These are phyloP conservation scores for Paramecium pentaurelia DNA, from an alignment of 73 alveolate genomes.

Conservation along the genomic window DNA sequence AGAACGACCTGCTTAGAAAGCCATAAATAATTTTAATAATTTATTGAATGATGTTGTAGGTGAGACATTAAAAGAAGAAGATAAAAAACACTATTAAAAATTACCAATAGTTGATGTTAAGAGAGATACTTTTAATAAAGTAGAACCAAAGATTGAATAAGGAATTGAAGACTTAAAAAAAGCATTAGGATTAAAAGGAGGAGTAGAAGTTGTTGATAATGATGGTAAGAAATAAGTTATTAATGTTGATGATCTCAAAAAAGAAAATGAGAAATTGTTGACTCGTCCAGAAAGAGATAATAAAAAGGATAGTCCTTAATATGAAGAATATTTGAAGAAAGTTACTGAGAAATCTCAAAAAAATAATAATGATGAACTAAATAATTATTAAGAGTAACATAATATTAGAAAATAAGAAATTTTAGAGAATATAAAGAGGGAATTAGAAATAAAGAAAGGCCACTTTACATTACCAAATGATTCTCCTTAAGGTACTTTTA, in stretches of 20 bases:
- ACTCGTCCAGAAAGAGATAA: not conserved
- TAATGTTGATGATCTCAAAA: not conserved
- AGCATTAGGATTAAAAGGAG: constrained; percentile 25
- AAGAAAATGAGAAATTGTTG: not conserved
- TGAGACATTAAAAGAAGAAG: not conserved
- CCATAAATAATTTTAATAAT: not conserved
- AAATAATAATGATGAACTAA: not conserved
- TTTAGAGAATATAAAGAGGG: not conserved
- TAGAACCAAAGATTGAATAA: not conserved
- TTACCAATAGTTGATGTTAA: not conserved
- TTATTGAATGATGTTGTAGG: not conserved
- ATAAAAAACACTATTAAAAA: not conserved
- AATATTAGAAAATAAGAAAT: constrained; percentile 28
- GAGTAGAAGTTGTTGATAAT: not conserved
- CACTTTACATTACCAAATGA: not conserved
- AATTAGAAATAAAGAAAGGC: not conserved
- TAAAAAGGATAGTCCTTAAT: not conserved
- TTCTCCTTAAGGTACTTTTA: not conserved
- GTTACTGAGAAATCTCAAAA: not conserved
- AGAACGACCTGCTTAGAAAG: constrained; percentile 3
- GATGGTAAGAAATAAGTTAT: not conserved
- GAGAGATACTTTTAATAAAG: not conserved
- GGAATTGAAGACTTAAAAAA: constrained; percentile 12
- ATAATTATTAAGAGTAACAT: not conserved
- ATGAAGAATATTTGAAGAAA: not conserved